Evolutionary conservation across 1,284 basidiomycete genomes (phyloP).

Genomic region (Coriolopsis trogii): DNA sequence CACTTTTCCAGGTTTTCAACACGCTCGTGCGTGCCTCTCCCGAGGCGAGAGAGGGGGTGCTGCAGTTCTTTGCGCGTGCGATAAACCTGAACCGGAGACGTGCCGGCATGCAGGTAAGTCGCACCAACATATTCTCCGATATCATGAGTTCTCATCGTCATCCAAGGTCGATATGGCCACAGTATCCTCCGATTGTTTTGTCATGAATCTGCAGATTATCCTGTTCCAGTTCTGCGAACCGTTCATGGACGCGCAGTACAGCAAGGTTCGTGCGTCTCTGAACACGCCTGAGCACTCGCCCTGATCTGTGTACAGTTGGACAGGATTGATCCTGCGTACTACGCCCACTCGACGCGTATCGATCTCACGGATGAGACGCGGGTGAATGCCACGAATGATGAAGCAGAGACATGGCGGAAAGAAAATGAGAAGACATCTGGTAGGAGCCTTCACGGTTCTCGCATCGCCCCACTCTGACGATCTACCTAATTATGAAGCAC

Average conservation of each 20-base stretch:
- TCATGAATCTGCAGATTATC: constrained; percentile 88
- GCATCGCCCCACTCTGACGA: background rate
- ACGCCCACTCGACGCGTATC: constrained; percentile 70
- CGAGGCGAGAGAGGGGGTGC: constrained; percentile 79
- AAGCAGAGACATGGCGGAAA: constrained; percentile 75
- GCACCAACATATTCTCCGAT: background rate
- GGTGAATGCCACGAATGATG: constrained; percentile 87
- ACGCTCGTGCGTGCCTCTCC: constrained; percentile 84
- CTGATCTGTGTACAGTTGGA: constrained; percentile 66
- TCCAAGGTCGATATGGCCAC: constrained; percentile 78
- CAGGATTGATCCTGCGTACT: constrained; percentile 88
- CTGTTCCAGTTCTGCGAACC: constrained; percentile 92
- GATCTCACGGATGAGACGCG: constrained; percentile 87
- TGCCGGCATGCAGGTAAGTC: constrained; percentile 81
- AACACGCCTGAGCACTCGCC: background rate
- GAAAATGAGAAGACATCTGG: constrained; percentile 49
- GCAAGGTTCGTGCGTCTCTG: constrained; percentile 63
- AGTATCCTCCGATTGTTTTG: constrained; percentile 91
- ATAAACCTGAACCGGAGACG: constrained; percentile 83
- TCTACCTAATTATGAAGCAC: constrained; percentile 38
- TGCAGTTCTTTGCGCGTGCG: constrained; percentile 83
- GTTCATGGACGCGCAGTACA: constrained; percentile 91
- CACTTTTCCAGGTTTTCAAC: constrained; percentile 91
- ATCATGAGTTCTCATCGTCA: background rate
- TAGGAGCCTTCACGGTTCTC: constrained; percentile 21